Evolutionary conservation across 768 basidiomycete species (phyloP).

Genomic region (Sutorius australiensis): DNA sequence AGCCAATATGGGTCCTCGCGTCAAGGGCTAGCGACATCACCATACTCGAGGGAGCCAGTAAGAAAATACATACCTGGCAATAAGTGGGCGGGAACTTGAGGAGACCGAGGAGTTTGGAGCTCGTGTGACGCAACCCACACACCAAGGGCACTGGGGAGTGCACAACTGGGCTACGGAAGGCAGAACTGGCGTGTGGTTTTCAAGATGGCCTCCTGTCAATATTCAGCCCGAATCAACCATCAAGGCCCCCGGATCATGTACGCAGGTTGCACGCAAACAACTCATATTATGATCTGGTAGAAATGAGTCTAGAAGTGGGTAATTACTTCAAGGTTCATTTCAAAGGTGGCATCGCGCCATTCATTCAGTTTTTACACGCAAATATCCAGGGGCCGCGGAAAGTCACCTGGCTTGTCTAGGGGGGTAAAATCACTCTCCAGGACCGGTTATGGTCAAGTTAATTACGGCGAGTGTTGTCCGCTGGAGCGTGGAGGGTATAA

Average conservation of each 20-base stretch:
- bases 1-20: neutral
- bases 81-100: neutral
- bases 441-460: constrained; percentile 2
- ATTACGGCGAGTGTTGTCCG: constrained; percentile 9
- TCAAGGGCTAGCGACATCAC: neutral
- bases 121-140: neutral
- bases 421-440: neutral
- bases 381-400: neutral
- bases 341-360: neutral
- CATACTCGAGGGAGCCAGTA: neutral
- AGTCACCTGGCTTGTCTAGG: neutral
- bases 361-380: neutral
- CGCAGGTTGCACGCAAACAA: too few relatives aligned
- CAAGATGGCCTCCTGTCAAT: neutral
- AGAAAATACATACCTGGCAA: neutral
- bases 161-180: too few relatives aligned
- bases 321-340: neutral
- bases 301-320: too few relatives aligned
- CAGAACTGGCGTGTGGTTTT: neutral
- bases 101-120: neutral
- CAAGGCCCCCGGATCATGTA: too few relatives aligned
- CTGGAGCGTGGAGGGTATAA: constrained; percentile 8
- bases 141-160: neutral
- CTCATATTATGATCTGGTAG: neutral
- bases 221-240: neutral